Evolutionary conservation across 164 flowering plant species (phyloP).

Genomic region (Dillenia turbinata): DNA sequence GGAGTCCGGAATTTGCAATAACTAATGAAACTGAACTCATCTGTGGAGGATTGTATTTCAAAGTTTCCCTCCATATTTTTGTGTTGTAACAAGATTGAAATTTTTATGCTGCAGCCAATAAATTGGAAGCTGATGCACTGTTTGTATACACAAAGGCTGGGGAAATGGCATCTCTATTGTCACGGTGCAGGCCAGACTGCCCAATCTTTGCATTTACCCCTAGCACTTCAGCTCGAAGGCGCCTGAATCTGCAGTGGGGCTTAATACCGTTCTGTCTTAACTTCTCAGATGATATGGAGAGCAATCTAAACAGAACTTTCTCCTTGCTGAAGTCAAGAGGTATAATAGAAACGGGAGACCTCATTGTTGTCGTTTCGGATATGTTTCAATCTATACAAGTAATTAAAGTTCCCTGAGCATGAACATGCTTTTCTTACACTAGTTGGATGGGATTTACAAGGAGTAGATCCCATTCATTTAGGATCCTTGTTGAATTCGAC

Average conservation of each 20-base stretch:
- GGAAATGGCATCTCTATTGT: conserved; percentile 94
- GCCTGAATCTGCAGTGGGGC: conserved; percentile 94
- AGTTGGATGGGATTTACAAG: no score
- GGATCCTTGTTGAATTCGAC: no score
- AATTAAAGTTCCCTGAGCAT: conserved; percentile 76
- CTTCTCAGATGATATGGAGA: conserved; percentile 94
- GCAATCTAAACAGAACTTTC: conserved; percentile 85
- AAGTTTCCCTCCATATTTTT: no score
- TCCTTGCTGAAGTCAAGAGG: conserved; percentile 85
- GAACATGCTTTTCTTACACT: no score
- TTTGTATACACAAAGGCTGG: conserved; percentile 90
- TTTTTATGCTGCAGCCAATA: conserved; percentile 62
- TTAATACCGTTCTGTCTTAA: conserved; percentile 82
- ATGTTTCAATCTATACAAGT: conserved; percentile 96
- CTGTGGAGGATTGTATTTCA: no score
- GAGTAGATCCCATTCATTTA: no score
- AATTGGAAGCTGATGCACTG: conserved; percentile 82
- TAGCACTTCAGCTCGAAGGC: conserved; percentile 70
- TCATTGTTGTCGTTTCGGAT: conserved; percentile 90
- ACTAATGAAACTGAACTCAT: no score
- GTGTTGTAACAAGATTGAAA: conserved; percentile 3
- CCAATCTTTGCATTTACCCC: conserved; percentile 92
- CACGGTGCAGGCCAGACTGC: conserved; percentile 98
- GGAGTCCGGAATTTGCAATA: no score
- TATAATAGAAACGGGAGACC: conserved; percentile 87